Evolutionary conservation across 768 basidiomycete species (phyloP), one percentile per base, ranked within the genome.

Genomic region (Amyloporia xantha): DNA sequence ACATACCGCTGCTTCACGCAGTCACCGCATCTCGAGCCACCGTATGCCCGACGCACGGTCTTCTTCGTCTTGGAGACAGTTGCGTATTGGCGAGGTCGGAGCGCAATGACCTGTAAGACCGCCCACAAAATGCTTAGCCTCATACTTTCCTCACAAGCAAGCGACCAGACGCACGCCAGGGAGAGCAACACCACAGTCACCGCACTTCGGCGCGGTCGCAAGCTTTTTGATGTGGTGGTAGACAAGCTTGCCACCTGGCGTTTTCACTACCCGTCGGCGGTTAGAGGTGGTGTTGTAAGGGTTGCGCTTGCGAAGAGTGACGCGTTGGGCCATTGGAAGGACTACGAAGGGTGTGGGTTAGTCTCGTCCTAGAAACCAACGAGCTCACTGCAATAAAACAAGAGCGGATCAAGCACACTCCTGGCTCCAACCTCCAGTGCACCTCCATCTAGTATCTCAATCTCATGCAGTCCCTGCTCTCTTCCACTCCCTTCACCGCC

Each of bases 171-270:
- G 62, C 75, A 98, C 95, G 67, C 96, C 96, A 58, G 94, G 83
- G 47, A 99, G 84, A 58, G 84, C 89, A 60, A 82, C 77, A 53
- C 94, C 95, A 62, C 96, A 99, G 76, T 99, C 96, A 79, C 96
- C 96, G 71, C 95, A 99, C 72, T 97, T 96, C 58, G 93, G 95
- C 40, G 86, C 74, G 25, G 88, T 81, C 49, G 84, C 85, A 58
- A 82, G 82, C 76, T 99, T 98, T 82, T 94, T 91, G 72, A 97
- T 74, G 71, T 96, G 90, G 76, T 98, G 94, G 75, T 95, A 94
- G 61, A 95, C 91, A 61, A 97, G 86, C 73, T 88, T 91, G 58
- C 96, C 96, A 72, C 95, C 96, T 47, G 96, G 96, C 30, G 96
- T 98, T 80, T 97, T 98, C 53, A 98, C 83, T 57, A 98, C 80